Percentiles rank a stretch among this genome's conserved stretches.
Evolutionary conservation across 305 asterid species (phyloP).

Genomic region (Fraxinus dipetala): DNA sequence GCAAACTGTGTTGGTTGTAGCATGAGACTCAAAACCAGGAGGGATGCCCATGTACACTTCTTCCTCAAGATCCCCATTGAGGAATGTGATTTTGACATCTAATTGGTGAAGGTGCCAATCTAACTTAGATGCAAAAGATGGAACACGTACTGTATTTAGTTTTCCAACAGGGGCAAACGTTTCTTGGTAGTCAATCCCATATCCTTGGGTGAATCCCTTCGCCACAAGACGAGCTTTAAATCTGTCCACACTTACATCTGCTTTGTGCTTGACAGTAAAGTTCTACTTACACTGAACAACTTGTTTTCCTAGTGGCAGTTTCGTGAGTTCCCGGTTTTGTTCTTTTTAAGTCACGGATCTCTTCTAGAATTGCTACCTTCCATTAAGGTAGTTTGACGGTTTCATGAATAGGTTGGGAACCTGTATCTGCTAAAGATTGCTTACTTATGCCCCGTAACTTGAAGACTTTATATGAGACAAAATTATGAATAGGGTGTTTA

Average conservation of each 20-base stretch:
- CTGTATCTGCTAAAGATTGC: background rate
- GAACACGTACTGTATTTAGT: background rate
- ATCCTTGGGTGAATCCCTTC: background rate
- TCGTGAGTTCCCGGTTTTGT: background rate
- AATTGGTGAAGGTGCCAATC: background rate
- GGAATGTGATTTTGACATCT: background rate
- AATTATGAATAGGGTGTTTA: background rate
- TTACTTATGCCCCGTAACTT: background rate
- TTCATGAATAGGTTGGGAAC: background rate
- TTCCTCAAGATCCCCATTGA: background rate
- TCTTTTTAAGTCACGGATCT: background rate
- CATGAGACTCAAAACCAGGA: background rate
- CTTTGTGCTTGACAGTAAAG: background rate
- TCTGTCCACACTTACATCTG: background rate
- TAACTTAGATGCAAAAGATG: background rate
- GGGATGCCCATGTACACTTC: background rate
- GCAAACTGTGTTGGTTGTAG: background rate
- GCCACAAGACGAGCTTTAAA: background rate
- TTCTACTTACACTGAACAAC: background rate
- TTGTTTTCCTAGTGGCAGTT: background rate
- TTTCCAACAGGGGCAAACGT: background rate
- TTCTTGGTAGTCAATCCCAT: background rate
- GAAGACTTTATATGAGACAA: background rate
- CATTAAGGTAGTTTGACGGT: background rate
- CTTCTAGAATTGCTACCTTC: background rate